phyloP scores from a whole-genome alignment of 148 eudicot species.

The Selenicereus undatus region DNA sequence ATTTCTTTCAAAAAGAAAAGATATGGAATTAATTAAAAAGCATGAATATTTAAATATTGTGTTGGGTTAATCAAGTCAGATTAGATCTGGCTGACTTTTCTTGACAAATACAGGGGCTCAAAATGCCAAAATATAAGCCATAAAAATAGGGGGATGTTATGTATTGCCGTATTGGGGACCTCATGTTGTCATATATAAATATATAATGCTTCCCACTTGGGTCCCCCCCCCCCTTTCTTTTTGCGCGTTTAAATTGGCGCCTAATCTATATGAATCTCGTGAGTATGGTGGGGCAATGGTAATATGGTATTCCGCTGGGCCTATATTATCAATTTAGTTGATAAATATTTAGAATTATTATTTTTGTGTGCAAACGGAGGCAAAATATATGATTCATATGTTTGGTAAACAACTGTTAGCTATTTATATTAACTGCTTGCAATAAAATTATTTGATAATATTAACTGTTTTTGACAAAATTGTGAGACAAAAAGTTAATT shows the following conservation, averaged over 20 bases:
- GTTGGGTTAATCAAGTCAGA: not conserved
- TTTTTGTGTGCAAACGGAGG: too few species aligned
- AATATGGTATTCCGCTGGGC: not conserved
- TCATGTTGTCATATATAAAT: conserved; percentile 21
- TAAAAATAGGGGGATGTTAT: conserved; percentile 20
- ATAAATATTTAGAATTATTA: too few species aligned
- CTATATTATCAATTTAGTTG: not conserved
- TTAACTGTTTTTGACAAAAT: too few species aligned
- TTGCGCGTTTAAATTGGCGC: conserved; percentile 9
- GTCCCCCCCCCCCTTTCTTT: not conserved
- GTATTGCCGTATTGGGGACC: not conserved
- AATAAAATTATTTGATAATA: too few species aligned
- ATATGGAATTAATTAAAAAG: not conserved
- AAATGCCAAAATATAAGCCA: conserved; percentile 29
- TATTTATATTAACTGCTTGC: too few species aligned
- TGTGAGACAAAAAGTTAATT: too few species aligned
- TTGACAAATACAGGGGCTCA: not conserved
- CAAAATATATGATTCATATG: too few species aligned
- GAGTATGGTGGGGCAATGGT: not conserved
- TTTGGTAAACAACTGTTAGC: too few species aligned
- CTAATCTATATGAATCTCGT: conserved; percentile 7
- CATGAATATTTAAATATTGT: not conserved
- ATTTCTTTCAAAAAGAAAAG: not conserved
- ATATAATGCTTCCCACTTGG: conserved; percentile 28
- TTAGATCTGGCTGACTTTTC: conserved; percentile 9